A percentile compares a stretch with the other conserved stretches of the same genome.
Evolutionary conservation across 1,284 basidiomycete species (phyloP).

Genomic region (Phaffia rhodozyma): DNA sequence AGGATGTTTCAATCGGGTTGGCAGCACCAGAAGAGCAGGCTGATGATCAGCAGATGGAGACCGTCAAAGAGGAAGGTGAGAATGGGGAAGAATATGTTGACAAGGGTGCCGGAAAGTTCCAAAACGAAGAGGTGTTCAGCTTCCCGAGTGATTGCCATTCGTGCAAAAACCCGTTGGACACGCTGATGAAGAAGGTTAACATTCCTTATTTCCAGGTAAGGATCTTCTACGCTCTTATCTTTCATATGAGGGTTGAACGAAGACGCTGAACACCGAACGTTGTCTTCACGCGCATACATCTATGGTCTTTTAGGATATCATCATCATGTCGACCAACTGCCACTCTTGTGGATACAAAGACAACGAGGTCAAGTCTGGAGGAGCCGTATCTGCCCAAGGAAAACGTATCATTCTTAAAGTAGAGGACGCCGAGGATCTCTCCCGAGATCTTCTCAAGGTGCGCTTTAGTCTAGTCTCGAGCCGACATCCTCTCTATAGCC

Average conservation of each 20-base stretch:
- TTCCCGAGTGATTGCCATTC: slow-evolving; percentile 84
- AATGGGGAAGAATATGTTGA: slow-evolving; percentile 25
- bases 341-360: slow-evolving; percentile 89
- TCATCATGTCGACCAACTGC: slow-evolving; percentile 99
- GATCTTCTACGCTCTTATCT: background rate
- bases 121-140: slow-evolving; percentile 59
- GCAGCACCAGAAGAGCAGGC: slow-evolving; percentile 27
- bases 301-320: slow-evolving; percentile 55
- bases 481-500: background rate
- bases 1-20: slow-evolving; percentile 73
- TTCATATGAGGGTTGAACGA: background rate
- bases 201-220: slow-evolving; percentile 95
- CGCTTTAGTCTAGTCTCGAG: slow-evolving; percentile 11
- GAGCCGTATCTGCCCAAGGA: slow-evolving; percentile 73
- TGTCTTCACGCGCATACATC: slow-evolving; percentile 9
- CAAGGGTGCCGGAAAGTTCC: slow-evolving; percentile 39
- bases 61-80: slow-evolving; percentile 25
- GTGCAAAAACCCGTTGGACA: slow-evolving; percentile 72
- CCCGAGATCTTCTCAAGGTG: slow-evolving; percentile 85
- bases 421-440: slow-evolving; percentile 86
- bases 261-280: background rate
- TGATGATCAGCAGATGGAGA: slow-evolving; percentile 19
- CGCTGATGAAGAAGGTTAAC: slow-evolving; percentile 89
- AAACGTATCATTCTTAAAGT: slow-evolving; percentile 82
- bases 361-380: slow-evolving; percentile 92